Evolutionary conservation across 1,284 basidiomycete species (phyloP).

Genomic region (Schizopora paradoxa): DNA sequence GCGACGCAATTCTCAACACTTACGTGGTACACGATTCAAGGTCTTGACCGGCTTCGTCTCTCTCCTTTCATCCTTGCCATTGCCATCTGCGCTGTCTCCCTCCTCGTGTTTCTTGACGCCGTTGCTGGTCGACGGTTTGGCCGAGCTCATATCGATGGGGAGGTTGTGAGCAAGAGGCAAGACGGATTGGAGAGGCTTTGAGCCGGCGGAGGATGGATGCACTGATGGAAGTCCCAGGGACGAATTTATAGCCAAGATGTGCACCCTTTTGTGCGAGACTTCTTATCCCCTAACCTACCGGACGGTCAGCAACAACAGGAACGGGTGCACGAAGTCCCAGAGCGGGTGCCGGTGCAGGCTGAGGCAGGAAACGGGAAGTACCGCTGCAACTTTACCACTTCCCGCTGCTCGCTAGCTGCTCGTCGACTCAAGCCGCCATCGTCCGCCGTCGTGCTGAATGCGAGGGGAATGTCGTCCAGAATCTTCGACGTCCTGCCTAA

Average conservation of each 20-base stretch:
- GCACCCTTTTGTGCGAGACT: background rate
- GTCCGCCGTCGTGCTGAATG: too few species aligned
- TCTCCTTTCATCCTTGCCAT: slow-evolving; percentile 38
- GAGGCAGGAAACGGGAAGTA: too few species aligned
- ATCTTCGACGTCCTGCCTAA: too few species aligned
- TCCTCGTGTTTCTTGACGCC: slow-evolving; percentile 40
- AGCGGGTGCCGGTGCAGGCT: background rate
- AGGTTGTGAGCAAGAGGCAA: background rate
- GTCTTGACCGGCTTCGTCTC: slow-evolving; percentile 71
- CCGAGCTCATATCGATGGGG: slow-evolving; percentile 1
- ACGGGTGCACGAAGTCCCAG: background rate
- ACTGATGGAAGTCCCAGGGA: slow-evolving; percentile 4
- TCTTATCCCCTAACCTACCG: background rate
- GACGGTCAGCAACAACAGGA: background rate
- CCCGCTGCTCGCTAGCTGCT: too few species aligned
- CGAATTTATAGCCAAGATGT: slow-evolving; percentile 4
- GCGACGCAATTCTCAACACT: slow-evolving; percentile 28
- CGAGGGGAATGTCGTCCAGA: too few species aligned
- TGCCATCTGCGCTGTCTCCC: slow-evolving; percentile 30
- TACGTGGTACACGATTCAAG: slow-evolving; percentile 78
- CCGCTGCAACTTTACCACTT: too few species aligned
- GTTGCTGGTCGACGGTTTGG: slow-evolving; percentile 9
- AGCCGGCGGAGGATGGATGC: background rate
- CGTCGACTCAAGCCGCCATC: too few species aligned
- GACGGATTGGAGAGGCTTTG: background rate